Conservation (phyloP, 352 stramenopile genomes). For the Phytophthora pinifolia region DNA sequence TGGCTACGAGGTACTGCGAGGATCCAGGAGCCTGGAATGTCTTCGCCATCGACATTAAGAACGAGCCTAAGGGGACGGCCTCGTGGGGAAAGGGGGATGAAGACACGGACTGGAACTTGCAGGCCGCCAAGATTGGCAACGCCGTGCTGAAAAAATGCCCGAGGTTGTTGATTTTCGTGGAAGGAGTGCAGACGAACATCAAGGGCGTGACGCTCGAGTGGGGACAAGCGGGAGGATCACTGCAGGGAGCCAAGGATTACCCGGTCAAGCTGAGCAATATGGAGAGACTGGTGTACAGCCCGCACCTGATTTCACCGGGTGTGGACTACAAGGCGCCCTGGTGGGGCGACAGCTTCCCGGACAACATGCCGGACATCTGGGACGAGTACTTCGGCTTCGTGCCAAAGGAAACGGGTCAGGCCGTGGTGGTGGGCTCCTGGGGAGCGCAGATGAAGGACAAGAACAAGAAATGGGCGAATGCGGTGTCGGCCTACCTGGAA, state of each 20-base stretch:
- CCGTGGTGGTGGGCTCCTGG: conserved; percentile 68
- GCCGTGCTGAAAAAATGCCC: conserved; percentile 59
- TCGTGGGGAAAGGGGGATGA: conserved; percentile 62
- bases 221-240: conserved; percentile 61
- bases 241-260: conserved; percentile 60
- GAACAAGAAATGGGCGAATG: conserved; percentile 57
- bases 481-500: conserved; percentile 50
- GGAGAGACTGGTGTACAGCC: conserved; percentile 70
- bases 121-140: conserved; percentile 66
- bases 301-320: conserved; percentile 62
- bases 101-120: conserved; percentile 67
- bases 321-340: conserved; percentile 66
- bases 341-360: conserved; percentile 61
- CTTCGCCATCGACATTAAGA: conserved; percentile 77
- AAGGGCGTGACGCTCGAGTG: conserved; percentile 51
- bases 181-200: conserved; percentile 76
- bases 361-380: conserved; percentile 70
- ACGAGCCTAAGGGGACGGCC: conserved; percentile 68
- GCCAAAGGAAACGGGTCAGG: conserved; percentile 49
- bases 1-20: conserved; percentile 63
- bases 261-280: conserved; percentile 70
- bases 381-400: conserved; percentile 72
- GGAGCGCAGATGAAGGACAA: conserved; percentile 62
- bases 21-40: conserved; percentile 72
- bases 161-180: conserved; percentile 70